Evolutionary conservation across 768 basidiomycete species (phyloP).

Genomic region (Steccherinum ochraceum): DNA sequence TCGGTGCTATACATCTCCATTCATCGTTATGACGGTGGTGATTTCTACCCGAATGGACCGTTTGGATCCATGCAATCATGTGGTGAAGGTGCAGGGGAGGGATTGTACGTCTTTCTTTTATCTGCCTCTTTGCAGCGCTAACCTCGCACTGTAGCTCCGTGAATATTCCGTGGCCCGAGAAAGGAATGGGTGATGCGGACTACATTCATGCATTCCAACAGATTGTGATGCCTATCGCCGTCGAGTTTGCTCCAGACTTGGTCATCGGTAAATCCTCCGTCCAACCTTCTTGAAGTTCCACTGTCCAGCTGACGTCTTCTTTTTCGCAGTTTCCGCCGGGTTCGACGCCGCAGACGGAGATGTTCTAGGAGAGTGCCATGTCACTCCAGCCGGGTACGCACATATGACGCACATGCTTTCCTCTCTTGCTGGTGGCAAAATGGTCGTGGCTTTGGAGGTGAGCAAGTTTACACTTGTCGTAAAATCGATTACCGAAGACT

Average conservation of each 20-base stretch:
- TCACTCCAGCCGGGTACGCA: slow-evolving; percentile 88
- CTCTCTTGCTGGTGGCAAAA: slow-evolving; percentile 77
- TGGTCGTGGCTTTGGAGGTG: slow-evolving; percentile 94
- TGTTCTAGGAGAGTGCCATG: slow-evolving; percentile 83
- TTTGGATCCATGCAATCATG: slow-evolving; percentile 85
- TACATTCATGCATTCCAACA: slow-evolving; percentile 96
- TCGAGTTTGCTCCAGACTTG: slow-evolving; percentile 93
- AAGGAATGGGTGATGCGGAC: slow-evolving; percentile 90
- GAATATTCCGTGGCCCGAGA: slow-evolving; percentile 90
- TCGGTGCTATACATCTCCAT: slow-evolving; percentile 90
- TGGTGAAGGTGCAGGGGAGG: slow-evolving; percentile 77
- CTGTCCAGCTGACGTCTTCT: slow-evolving; percentile 1
- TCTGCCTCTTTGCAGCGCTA: slow-evolving; percentile 1
- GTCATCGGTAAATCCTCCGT: slow-evolving; percentile 77
- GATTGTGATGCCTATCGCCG: slow-evolving; percentile 93
- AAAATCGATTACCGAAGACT: neutral
- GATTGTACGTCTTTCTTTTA: slow-evolving; percentile 56
- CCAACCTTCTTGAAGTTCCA: neutral
- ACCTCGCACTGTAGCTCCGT: slow-evolving; percentile 63
- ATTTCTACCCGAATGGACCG: slow-evolving; percentile 89
- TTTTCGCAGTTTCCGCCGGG: slow-evolving; percentile 80
- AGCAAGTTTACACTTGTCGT: slow-evolving; percentile 9
- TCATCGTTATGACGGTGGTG: slow-evolving; percentile 89
- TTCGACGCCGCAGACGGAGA: slow-evolving; percentile 97
- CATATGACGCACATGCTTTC: slow-evolving; percentile 99